phyloP scores from a whole-genome alignment of 176 grass and related monocot species.

The Aegilops tauschii region DNA sequence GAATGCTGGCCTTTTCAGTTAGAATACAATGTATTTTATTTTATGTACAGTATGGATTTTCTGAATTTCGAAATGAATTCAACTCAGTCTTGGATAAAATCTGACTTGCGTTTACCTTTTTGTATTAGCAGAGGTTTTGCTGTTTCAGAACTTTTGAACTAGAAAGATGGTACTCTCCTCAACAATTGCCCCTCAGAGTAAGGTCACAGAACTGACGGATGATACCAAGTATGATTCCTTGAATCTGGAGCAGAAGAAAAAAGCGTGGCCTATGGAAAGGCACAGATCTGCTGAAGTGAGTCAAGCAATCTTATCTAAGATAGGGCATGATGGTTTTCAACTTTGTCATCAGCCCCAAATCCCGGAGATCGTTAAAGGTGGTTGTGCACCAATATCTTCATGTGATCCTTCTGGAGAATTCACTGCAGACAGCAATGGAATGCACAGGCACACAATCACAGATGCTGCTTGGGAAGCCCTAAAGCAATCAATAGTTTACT shows the following conservation, averaged over 20 bases:
- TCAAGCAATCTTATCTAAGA: slow-evolving; percentile 30
- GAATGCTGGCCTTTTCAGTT: neutral
- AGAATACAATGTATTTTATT: neutral
- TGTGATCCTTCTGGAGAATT: slow-evolving; percentile 14
- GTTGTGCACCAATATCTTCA: slow-evolving; percentile 12
- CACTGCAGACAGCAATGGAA: slow-evolving; percentile 27
- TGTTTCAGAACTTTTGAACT: neutral
- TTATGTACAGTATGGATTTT: neutral
- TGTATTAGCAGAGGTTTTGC: neutral
- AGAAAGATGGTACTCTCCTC: slow-evolving; percentile 27
- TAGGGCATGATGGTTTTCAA: slow-evolving; percentile 15
- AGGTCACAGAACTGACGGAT: slow-evolving; percentile 16
- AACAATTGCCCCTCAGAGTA: neutral
- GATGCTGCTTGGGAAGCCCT: slow-evolving; percentile 87
- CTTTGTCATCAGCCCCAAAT: slow-evolving; percentile 14
- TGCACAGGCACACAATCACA: slow-evolving; percentile 35
- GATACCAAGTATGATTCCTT: slow-evolving; percentile 38
- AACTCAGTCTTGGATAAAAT: neutral
- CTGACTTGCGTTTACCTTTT: slow-evolving; percentile 13
- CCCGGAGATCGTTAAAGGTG: slow-evolving; percentile 36
- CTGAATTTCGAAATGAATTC: neutral
- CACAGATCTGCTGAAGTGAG: slow-evolving; percentile 54
- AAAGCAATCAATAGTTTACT: slow-evolving; percentile 61
- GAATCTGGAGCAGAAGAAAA: slow-evolving; percentile 48
- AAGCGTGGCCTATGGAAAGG: slow-evolving; percentile 42